phyloP scores from a whole-genome alignment of 2,329 filamentous ascomycete genomes.

The Ceratocystis ficicola region DNA sequence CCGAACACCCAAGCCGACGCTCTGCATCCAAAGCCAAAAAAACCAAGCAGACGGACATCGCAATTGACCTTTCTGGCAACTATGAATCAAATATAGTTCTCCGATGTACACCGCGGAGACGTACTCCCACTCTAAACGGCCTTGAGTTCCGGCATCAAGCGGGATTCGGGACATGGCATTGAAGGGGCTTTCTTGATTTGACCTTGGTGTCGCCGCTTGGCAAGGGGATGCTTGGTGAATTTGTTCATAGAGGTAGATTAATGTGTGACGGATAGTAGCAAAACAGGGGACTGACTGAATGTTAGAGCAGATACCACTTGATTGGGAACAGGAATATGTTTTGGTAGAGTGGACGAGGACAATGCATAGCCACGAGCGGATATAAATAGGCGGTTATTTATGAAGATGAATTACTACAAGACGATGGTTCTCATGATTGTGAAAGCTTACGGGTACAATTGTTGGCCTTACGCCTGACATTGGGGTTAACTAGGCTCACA shows the following conservation, averaged over 20 bases:
- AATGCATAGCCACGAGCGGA: background rate
- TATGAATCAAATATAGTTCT: background rate
- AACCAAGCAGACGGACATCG: background rate
- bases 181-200: background rate
- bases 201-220: background rate
- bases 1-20: slow-evolving; percentile 3
- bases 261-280: background rate
- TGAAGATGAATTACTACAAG: background rate
- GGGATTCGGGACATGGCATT: no score
- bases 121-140: background rate
- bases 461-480: no score
- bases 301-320: slow-evolving; percentile 8
- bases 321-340: background rate
- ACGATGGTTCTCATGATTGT: background rate
- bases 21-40: background rate
- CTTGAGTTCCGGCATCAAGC: background rate
- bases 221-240: background rate
- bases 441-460: background rate
- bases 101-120: background rate
- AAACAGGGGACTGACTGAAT: slow-evolving; percentile 10
- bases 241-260: no score
- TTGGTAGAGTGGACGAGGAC: background rate
- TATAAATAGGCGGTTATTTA: slow-evolving; percentile 5
- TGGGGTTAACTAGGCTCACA: background rate
- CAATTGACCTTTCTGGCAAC: background rate